Percentiles rank a stretch among this genome's conserved stretches.
phyloP scores from a whole-genome alignment of 2,329 filamentous ascomycete genomes.

The Diaporthe longicolla region DNA sequence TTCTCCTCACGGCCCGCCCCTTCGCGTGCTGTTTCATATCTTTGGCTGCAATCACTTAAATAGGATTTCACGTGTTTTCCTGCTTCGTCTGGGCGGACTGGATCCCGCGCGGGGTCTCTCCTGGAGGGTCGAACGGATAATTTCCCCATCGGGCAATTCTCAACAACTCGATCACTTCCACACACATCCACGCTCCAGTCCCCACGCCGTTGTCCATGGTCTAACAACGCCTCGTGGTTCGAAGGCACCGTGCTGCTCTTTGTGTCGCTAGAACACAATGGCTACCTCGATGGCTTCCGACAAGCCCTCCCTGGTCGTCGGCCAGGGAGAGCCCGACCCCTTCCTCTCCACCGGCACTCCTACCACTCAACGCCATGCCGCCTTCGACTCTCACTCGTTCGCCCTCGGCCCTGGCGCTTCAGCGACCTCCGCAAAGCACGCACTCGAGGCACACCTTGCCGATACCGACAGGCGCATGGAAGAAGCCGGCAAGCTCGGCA shows the following conservation, averaged over 20 bases:
- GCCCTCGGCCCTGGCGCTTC: conserved; percentile 82
- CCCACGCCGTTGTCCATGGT: conserved; percentile 36
- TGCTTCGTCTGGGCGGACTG: conserved; percentile 19
- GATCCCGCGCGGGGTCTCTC: conserved; percentile 26
- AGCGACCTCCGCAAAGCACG: conserved; percentile 87
- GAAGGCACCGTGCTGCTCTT: conserved; percentile 41
- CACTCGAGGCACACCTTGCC: conserved; percentile 89
- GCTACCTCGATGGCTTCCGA: conserved; percentile 60
- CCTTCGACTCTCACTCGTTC: conserved; percentile 86
- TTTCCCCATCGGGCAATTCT: conserved; percentile 18
- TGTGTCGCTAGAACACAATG: conserved; percentile 52
- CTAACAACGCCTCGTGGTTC: conserved; percentile 38
- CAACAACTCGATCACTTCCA: conserved; percentile 20
- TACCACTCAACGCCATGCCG: conserved; percentile 79
- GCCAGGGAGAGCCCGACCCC: conserved; percentile 64
- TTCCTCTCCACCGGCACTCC: conserved; percentile 66
- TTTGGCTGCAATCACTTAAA: conserved; percentile 7
- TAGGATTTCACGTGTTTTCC: conserved; percentile 16
- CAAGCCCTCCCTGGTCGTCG: conserved; percentile 57
- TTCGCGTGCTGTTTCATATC: conserved; percentile 26
- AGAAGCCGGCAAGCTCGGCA: conserved; percentile 91
- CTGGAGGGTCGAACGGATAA: conserved; percentile 23
- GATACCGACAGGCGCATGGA: conserved; percentile 94
- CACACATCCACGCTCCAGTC: conserved; percentile 4
- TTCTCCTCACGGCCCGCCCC: conserved; percentile 10